These are phyloP conservation scores for Hypoxylon sp. DNA, from an alignment of 2,329 filamentous ascomycete species.

Conservation along the genomic window DNA sequence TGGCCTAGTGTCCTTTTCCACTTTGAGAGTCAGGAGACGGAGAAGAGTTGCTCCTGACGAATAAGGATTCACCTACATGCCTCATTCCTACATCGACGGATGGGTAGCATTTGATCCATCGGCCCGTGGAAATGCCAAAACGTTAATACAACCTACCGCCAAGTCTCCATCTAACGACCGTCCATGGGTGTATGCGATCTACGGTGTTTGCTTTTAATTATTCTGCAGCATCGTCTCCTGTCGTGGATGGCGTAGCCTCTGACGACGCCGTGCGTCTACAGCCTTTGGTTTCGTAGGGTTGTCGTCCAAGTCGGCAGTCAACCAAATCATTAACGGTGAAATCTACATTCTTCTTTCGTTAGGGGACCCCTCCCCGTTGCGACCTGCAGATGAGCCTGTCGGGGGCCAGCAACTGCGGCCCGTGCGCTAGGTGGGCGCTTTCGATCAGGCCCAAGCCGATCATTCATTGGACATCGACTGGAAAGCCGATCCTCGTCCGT, in stretches of 20 bases:
- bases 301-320: constrained; percentile 16
- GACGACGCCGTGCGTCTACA: constrained; percentile 28
- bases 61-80: constrained; percentile 22
- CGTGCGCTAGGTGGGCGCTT: constrained; percentile 43
- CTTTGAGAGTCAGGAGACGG: constrained; percentile 15
- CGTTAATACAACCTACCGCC: constrained; percentile 36
- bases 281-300: constrained; percentile 32
- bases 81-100: constrained; percentile 24
- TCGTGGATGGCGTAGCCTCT: constrained; percentile 34
- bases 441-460: constrained; percentile 40
- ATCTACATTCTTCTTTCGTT: constrained; percentile 24
- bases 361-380: constrained; percentile 37
- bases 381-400: constrained; percentile 44
- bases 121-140: constrained; percentile 41
- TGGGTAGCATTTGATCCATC: constrained; percentile 42
- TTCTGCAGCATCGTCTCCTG: constrained; percentile 35
- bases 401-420: constrained; percentile 43
- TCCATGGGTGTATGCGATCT: constrained; percentile 15
- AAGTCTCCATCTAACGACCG: constrained; percentile 25
- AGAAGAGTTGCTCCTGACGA: constrained; percentile 14
- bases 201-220: constrained; percentile 28
- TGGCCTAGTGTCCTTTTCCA: neutral
- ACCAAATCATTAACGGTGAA: constrained; percentile 34
- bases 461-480: constrained; percentile 40
- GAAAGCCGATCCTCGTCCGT: constrained; percentile 44